Evolutionary conservation across 305 asterid genomes (phyloP), one percentile per base, ranked within the genome.

Genomic region (Stenogyne calaminthoides): DNA sequence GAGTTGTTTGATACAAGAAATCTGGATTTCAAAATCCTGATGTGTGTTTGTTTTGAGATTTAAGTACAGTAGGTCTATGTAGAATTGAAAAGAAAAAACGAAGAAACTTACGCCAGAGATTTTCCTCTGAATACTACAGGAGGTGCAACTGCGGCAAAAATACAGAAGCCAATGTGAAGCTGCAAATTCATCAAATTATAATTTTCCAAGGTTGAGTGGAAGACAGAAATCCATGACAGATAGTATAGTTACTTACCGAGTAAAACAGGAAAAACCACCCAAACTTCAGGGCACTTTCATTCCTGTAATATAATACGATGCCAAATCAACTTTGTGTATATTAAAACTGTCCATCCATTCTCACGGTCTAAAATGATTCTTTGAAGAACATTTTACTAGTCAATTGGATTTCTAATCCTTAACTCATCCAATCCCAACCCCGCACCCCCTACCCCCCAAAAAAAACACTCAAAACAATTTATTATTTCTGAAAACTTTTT

Each of bases 131-230:
- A 95, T 64, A 95, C 95, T 12, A 95, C 70, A 40, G 99, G 99
- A 76, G 99, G 99, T 67, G 99, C 99, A 81, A 95, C 96, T 0
- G 97, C 94, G 18, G 99, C 91, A 80, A 95, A 95, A 76, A 95
- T 80, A 79, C 91, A 85, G 80, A 95, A 95, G 84, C 76, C 89
- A 52, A 95, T 85, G 77, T 95, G 99, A 81, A 95, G 86, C 99
- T 94, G 90, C 67, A 86, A 44, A 81, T 75, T 49, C 46, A 65
- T 62, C 32, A 63, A 29, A 62, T 76, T 44, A 78, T 67, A 40
- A 10, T 69, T 60, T 61, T 65, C 34, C 49, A 29, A 56, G 5
- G 49, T 55, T 55, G 46, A 40, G 67, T 14, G 12, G 47, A 73
- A 60, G 49, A 57, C 68, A 20, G 66, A 42, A 62, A 67, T n/a